A percentile compares a stretch with the other conserved stretches of the same genome.
phyloP scores from a whole-genome alignment of 2,329 filamentous ascomycete species.

The Calonectria ilicicola region DNA sequence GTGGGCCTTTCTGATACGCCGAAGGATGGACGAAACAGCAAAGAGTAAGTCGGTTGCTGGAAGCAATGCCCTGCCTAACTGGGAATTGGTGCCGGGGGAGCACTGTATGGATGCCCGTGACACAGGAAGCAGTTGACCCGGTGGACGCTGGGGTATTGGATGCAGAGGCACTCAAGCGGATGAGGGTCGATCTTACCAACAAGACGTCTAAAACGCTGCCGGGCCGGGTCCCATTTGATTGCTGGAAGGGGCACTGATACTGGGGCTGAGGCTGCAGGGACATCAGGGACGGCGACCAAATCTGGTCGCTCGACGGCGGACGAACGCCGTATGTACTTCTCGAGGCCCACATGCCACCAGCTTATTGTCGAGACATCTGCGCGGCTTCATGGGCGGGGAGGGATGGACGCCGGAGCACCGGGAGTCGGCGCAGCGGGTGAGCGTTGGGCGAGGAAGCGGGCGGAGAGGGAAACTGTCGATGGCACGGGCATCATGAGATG shows the following conservation, averaged over 20 bases:
- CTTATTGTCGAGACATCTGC: conserved; percentile 14
- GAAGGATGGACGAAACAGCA: background rate
- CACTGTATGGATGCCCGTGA: conserved; percentile 7
- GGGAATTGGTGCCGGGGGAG: background rate
- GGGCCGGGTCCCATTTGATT: conserved; percentile 11
- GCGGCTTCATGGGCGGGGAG: conserved; percentile 15
- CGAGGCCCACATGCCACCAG: background rate
- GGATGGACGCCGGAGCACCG: conserved; percentile 21
- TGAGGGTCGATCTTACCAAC: background rate
- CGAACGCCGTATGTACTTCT: conserved; percentile 13
- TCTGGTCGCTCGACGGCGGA: conserved; percentile 15
- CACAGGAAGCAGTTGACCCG: background rate
- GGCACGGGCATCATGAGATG: conserved; percentile 21
- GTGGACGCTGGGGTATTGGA: background rate
- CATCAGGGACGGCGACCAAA: background rate
- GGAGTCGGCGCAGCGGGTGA: conserved; percentile 18
- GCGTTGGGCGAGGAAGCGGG: conserved; percentile 12
- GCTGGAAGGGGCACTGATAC: background rate
- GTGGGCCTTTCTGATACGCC: conserved; percentile 8
- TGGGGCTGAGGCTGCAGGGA: background rate
- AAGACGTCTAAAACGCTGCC: background rate
- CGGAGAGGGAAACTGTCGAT: conserved; percentile 15
- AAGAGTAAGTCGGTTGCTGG: background rate
- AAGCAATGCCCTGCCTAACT: background rate
- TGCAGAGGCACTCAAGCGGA: background rate